phyloP scores from a whole-genome alignment of 768 basidiomycete species.

The Antrodiella citrinella region DNA sequence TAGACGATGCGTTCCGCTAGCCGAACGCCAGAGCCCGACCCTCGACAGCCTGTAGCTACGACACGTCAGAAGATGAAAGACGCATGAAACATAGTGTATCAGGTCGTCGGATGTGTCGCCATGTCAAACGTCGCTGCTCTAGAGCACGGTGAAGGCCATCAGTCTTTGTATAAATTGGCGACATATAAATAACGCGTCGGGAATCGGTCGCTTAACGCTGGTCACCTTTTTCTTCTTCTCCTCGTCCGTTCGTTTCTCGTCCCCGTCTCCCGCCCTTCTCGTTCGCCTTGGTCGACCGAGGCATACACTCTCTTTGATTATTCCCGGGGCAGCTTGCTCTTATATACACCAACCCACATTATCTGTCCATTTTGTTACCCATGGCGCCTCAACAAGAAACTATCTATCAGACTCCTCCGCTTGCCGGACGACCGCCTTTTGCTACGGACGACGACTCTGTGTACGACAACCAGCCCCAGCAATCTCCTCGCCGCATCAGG shows the following conservation, averaged over 20 bases:
- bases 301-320: conserved; percentile 25
- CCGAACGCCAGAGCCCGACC: too few species aligned
- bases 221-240: conserved; percentile 1
- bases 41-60: too few species aligned
- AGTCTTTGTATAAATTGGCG: too few species aligned
- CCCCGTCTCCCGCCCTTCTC: neutral
- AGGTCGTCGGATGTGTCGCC: too few species aligned
- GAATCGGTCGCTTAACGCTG: too few species aligned
- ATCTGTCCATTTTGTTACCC: conserved; percentile 8
- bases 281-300: conserved; percentile 22
- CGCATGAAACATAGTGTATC: too few species aligned
- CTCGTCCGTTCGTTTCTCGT: neutral
- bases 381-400: conserved; percentile 17
- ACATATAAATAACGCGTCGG: too few species aligned
- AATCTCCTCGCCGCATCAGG: conserved; percentile 35
- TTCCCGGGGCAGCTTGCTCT: conserved; percentile 9
- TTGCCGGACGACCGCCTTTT: conserved; percentile 58
- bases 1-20: too few species aligned
- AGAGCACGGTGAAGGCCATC: too few species aligned
- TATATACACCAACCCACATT: conserved; percentile 15
- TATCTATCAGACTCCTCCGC: conserved; percentile 29
- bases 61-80: too few species aligned
- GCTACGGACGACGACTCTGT: conserved; percentile 61
- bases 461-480: conserved; percentile 37
- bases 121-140: too few species aligned